Base-by-base conservation (phyloP, 306 rosid species). In the Erythrophleum fordii region DNA sequence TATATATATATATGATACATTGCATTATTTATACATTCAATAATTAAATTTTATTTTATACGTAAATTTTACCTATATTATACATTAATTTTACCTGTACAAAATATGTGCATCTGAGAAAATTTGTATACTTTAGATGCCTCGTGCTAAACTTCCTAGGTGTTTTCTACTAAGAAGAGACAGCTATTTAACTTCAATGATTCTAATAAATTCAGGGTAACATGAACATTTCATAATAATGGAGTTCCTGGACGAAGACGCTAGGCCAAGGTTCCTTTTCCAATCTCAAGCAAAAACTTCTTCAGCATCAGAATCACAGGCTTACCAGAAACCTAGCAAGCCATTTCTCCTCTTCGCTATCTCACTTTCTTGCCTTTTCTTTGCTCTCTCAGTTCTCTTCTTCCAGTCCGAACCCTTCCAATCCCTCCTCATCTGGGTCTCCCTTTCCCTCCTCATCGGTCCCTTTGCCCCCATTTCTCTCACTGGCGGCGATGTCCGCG, bases 341-440 rank as follows among this genome's bases (percentile, higher is more conserved):
- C 61, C 80, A 11, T 20, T 83, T 11, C 78, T 86, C 83, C 46
- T 78, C 53, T 39, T 75, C 14, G 55, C 90, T 2, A 3, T 77
- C 48, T 58, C 84, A 2, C 20, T 83, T 53, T 83, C 90, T 34
- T 73, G 58, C 45, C 6, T 86, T 14, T 28, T 83, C 25, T 25
- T 86, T 34, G 42, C 74, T 29, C 45, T 81, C 56, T 77, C 85
- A 13, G 1, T 86, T 37, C 78, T 86, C 87, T 67, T 73, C 70
- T 1, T 86, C 74, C 77, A 77, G 77, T 81, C 85, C 5, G 90
- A 86, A 44, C 90, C 87, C 61, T 69, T 69, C 53, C n/a, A 29
- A 83, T 95, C 97, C 18, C 70, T 95, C 52, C 80, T 95, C 77
- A 61, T 95, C 51, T 95, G 99, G 99, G 48, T 91, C 61, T 84